Base-by-base conservation (phyloP, 805 yeast species). In the Lachancea thermotolerans region DNA sequence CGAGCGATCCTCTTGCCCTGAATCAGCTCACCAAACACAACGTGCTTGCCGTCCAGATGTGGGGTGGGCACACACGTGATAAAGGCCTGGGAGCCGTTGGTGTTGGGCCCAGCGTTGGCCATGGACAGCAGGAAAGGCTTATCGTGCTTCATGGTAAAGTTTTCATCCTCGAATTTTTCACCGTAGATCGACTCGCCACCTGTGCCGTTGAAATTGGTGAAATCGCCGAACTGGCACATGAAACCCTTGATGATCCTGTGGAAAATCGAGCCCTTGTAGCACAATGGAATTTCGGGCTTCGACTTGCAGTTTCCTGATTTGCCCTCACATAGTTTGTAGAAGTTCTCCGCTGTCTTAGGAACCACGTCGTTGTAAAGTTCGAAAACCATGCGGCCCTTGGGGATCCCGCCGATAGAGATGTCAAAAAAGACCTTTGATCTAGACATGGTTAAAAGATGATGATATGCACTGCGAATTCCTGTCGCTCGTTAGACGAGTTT, bases 71-170 rank as follows among this genome's bases (percentile, higher is more conserved):
- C 93, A 2, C 96, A 87, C 25, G 99, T 91, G 57, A 91, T 81
- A 65, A 91, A 91, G 58, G 88, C 93, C 67, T 91, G 98, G 2
- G 96, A 88, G 1, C 98, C 98, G 61, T 93, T 93, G 40, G 98
- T 91, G 64, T 82, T 80, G 48, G 95, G 89, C 14, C 98, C 98
- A 4, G 97, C 86, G 61, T 91, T 91, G 47, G 99, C 98, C 98
- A 91, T 93, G 7, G 95, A 86, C 55, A 91, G 75, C 54, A 93
- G 72, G 65, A 84, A 90, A 44, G 98, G 98, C 58, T 75, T 75
- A 52, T 81, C 88, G 62, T 91, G 98, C 50, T 74, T 77, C 53
- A 78, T 62, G 40, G 73, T 64, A 65, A 93, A 91, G 66, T 83
- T 84, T 66, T 91, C 99, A 63, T 91, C 99, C 59, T 86, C 95